phyloP scores from a whole-genome alignment of 2,329 filamentous ascomycete genomes.

The Phialophora macrospora region DNA sequence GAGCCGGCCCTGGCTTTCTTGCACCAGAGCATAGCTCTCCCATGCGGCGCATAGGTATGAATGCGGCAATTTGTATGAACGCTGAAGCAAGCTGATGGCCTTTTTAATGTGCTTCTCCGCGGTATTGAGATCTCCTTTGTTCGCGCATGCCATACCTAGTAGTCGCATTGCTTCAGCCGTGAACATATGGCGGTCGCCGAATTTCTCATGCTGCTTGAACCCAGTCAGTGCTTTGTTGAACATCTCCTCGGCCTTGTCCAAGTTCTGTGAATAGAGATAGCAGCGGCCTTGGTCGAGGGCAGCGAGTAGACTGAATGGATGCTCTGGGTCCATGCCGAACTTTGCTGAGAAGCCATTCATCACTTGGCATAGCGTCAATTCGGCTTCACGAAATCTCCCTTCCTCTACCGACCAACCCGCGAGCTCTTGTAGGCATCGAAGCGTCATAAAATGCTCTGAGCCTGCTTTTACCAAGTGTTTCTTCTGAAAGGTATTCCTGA shows the following conservation, averaged over 20 bases:
- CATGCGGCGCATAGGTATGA: not conserved
- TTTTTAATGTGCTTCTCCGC: not conserved
- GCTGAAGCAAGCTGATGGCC: slow-evolving; percentile 1
- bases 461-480: slow-evolving; percentile 1
- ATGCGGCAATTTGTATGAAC: not conserved
- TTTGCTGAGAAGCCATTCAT: not conserved
- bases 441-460: slow-evolving; percentile 1
- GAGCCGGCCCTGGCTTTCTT: not conserved
- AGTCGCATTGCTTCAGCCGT: not conserved
- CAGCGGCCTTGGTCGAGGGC: not conserved
- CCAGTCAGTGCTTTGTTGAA: slow-evolving; percentile 3
- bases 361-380: not conserved
- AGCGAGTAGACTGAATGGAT: not conserved
- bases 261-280: not conserved
- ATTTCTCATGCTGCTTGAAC: slow-evolving; percentile 2
- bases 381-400: not conserved
- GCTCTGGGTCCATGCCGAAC: not conserved
- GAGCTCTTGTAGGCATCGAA: not conserved
- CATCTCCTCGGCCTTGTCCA: not conserved
- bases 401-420: slow-evolving; percentile 1
- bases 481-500: slow-evolving; percentile 2
- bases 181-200: slow-evolving; percentile 1
- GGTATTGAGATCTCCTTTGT: not conserved
- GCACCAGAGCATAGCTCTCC: not conserved
- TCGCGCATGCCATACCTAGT: not conserved